Percentiles rank a stretch among this genome's conserved stretches.
phyloP scores from a whole-genome alignment of 164 flowering plant species.

The Magnolia officinalis region DNA sequence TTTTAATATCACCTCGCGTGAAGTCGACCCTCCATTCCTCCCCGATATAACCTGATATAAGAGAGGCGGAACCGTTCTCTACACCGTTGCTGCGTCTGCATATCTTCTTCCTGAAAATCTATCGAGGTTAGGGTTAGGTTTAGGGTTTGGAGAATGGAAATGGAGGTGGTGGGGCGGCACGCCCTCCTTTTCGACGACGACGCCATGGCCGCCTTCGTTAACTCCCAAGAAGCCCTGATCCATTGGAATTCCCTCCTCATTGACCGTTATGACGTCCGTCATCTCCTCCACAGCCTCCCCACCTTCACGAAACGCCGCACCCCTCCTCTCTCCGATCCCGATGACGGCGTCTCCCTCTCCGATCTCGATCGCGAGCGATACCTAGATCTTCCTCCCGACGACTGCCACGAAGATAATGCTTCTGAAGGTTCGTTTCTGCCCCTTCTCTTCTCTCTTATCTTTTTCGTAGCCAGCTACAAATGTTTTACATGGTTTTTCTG shows the following conservation, averaged over 20 bases:
- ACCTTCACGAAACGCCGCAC: constrained; percentile 42
- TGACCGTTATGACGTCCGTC: constrained; percentile 96
- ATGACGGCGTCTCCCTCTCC: constrained; percentile 9
- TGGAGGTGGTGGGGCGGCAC: constrained; percentile 80
- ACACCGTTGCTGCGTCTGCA: not conserved
- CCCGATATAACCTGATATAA: not conserved
- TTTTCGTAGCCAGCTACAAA: not conserved
- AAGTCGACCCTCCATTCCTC: not conserved
- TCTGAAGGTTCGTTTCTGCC: constrained; percentile 18
- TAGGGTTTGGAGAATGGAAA: constrained; percentile 37
- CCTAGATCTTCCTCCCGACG: constrained; percentile 57
- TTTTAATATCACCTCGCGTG: too few species aligned
- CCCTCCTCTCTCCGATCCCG: constrained; percentile 14
- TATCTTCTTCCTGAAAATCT: not conserved
- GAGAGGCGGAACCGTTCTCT: not conserved
- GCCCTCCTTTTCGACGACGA: constrained; percentile 94
- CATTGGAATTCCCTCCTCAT: constrained; percentile 82
- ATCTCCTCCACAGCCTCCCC: constrained; percentile 70
- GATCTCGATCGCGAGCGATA: constrained; percentile 66
- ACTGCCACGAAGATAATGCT: constrained; percentile 26
- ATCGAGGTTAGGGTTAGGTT: not conserved
- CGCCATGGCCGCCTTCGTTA: constrained; percentile 60
- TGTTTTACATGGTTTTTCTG: too few species aligned
- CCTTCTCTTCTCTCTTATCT: not conserved
- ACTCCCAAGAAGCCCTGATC: constrained; percentile 73